Base-by-base conservation (phyloP, 345 rosid genomes). In the Laguncularia racemosa region DNA sequence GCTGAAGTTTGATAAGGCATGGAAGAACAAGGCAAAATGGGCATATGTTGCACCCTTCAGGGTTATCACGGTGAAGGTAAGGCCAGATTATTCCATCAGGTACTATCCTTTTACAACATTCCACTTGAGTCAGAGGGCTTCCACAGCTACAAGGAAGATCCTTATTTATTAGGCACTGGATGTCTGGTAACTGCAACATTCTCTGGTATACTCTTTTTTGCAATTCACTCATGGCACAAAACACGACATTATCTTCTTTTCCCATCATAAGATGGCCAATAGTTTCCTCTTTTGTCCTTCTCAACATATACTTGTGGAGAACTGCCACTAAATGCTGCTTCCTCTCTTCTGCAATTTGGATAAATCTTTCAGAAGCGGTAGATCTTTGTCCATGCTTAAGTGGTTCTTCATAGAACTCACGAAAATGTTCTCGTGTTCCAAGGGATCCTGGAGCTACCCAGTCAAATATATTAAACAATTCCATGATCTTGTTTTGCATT, bases 241-340 rank as follows among this genome's bases (percentile, higher is more conserved):
- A 92, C 18, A 92, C 88, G 11, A 86, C 96, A 59, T 92, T 92
- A 69, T 92, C 98, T 78, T 92, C 98, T 73, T 92, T 92, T 56
- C 98, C 98, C 95, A 89, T 78, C 98, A 92, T 78, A 58, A 89
- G 78, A 80, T 86, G 95, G 13, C 96, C 97, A 60, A 92, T 92
- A 18, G 98, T 89, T 75, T 89, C 96, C 65, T 85, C 97, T 78
- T 92, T 92, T 21, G 98, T 92, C 72, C 98, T 89, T 60, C 97
- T 86, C 58, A 92, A 65, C 93, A 89, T 74, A 62, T 86, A 89
- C 63, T 84, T 92, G 59, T 60, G 76, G 45, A 92, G 85, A 72
- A 92, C 82, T 26, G 50, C 45, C 50, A 72, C 96, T 40, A 89
- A 70, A 63, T 86, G 97, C 58, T 82, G 85, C 65, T 86, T 92